Evolutionary conservation across 192 early-diverging fungal species (phyloP), one percentile per base, ranked within the genome.

Genomic region (Gonapodya prolifera): DNA sequence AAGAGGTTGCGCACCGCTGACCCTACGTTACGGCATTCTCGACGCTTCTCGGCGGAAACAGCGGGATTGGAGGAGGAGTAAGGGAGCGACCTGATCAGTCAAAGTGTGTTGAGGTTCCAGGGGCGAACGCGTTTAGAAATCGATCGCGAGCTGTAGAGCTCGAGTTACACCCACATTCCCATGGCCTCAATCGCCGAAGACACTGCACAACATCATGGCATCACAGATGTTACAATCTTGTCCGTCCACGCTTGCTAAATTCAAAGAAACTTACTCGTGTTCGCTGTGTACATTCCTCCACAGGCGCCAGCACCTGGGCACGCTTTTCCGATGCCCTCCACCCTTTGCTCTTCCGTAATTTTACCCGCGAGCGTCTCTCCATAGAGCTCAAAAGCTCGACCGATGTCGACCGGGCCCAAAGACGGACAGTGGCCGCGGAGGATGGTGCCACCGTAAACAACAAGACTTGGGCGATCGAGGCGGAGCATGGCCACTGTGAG

Each of bases 251-350:
- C 45, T 69, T 69, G 45, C 45, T 69, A n/a, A 8, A 8, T 16
- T 13, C 16, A 61, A 18, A 61, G 77, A 30, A 17, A 84, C 86
- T 36, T 87, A 92, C 91, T 96, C n/a, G 95, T 96, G 83, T 98
- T 98, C 69, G 96, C 96, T 0, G 96, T 98, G 85, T 95, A 97
- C 98, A 99, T 99, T 73, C 98, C 98, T 80, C 98, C 98, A 84
- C 98, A 99, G 18, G 95, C 96, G 76, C 98, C 98, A 35, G 96
- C 88, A 34, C 98, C 98, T 1, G 88, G 88, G 75, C 88, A 90
- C 13, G 85, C 70, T 75, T 89, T 35, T 30, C 78, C 69, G 61
- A 89, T 83, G 75, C 87, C 83, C 73, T 89, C 88, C 34, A 75
- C 36, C 13, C 96, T 89, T 84, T 95, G 87, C 32, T 92, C 92